Evolutionary conservation across 2,329 filamentous ascomycete genomes (phyloP), one percentile per base, ranked within the genome.

Genomic region (Sclerotinia borealis): DNA sequence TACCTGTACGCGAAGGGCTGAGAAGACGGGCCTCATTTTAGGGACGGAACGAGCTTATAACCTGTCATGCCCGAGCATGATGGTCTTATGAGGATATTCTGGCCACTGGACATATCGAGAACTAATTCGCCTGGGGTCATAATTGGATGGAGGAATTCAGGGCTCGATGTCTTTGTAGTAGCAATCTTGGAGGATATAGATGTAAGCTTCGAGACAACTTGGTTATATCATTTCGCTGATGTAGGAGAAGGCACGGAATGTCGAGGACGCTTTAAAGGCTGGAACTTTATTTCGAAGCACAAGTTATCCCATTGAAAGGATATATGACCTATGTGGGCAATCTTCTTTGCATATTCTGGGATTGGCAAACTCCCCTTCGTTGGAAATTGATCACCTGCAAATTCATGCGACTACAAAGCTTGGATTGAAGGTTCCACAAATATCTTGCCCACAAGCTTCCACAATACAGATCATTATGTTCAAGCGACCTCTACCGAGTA

Each of bases 31-130:
- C 96, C 70, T 99, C 95, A 65, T 98, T 99, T 78, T 98, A n/a
- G n/a, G 41, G 85, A 83, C 36, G 55, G 63, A 47, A 56, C 13
- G 41, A 17, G 25, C 45, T 31, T 39, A 13, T 15, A 11, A 48
- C 8, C 74, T 78, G 83, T 81, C 82, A 88, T 88, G 85, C 80
- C 84, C 80, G 84, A 85, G 79, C 82, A 86, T 82, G 85, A 95
- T 91, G 93, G 91, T 74, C 82, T 98, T 81, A 92, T 98, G 88
- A 92, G 95, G 81, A 88, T 99, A 80, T 98, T 99, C 80, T 99
- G 95, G 95, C 96, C 95, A 72, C 90, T 90, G 73, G 93, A 96
- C 78, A 86, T 91, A 73, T 83, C 85, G 61, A 83, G 82, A 76
- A 90, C 88, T 62, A 84, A 86, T 69, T 81, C 85, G 63, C 85